phyloP scores from a whole-genome alignment of 306 rosid genomes.

The Medicago lupulina region DNA sequence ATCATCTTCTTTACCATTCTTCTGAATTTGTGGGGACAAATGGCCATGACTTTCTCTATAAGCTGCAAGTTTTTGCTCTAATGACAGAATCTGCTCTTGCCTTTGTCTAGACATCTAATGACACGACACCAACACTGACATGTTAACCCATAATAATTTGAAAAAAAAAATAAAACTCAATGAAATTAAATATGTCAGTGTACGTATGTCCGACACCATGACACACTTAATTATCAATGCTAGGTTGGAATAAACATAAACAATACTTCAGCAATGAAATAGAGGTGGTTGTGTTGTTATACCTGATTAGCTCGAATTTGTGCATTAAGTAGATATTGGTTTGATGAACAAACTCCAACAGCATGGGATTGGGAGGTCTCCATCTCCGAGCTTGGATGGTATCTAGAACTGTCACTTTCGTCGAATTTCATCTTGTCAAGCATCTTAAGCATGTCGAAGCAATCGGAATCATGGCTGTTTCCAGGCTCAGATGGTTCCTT shows the following conservation, averaged over 20 bases:
- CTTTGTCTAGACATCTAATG: slow-evolving; percentile 38
- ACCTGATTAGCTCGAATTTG: slow-evolving; percentile 66
- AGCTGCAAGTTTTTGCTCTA: slow-evolving; percentile 32
- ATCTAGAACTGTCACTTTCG: slow-evolving; percentile 18
- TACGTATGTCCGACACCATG: too few relatives aligned
- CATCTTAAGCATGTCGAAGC: slow-evolving; percentile 34
- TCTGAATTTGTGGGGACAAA: slow-evolving; percentile 26
- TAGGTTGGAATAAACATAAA: too few relatives aligned
- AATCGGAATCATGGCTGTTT: slow-evolving; percentile 34
- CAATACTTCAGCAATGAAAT: not conserved
- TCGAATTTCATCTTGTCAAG: slow-evolving; percentile 55
- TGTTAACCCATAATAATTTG: too few relatives aligned
- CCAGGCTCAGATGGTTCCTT: slow-evolving; percentile 41
- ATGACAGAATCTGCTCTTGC: slow-evolving; percentile 43
- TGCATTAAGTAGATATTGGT: slow-evolving; percentile 41
- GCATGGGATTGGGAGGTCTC: not conserved
- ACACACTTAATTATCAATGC: too few relatives aligned
- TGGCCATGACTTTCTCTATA: slow-evolving; percentile 20
- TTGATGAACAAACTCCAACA: slow-evolving; percentile 37
- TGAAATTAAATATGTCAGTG: too few relatives aligned
- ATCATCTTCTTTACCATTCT: slow-evolving; percentile 39
- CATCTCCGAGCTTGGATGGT: too few relatives aligned
- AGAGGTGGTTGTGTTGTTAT: not conserved
- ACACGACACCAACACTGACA: too few relatives aligned
- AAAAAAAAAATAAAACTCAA: too few relatives aligned